Percentiles rank a stretch among this genome's conserved stretches.
Conservation (phyloP, 1,284 basidiomycete genomes). For the Neonothopanus nambi region DNA sequence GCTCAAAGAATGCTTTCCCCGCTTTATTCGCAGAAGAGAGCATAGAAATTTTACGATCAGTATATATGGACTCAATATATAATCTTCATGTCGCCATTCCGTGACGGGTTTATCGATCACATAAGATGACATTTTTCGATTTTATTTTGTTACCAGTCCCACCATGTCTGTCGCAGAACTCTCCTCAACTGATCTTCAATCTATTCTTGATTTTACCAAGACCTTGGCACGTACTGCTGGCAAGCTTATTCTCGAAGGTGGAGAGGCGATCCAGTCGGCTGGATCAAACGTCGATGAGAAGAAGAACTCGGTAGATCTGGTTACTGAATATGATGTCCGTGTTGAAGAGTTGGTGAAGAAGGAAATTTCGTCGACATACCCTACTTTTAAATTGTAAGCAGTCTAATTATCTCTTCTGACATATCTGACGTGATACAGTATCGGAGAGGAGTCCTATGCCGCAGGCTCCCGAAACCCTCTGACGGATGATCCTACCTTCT, state of each 20-base stretch:
- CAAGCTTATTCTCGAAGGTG: constrained; percentile 72
- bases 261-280: constrained; percentile 62
- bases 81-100: not conserved
- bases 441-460: constrained; percentile 89
- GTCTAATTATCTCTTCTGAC: constrained; percentile 8
- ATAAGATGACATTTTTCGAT: not conserved
- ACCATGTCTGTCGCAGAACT: constrained; percentile 32
- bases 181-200: constrained; percentile 51
- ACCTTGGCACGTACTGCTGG: constrained; percentile 72
- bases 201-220: constrained; percentile 74
- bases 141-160: constrained; percentile 6
- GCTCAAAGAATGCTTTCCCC: no score
- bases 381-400: constrained; percentile 80
- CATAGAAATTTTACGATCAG: not conserved
- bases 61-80: no score
- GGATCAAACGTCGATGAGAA: constrained; percentile 73
- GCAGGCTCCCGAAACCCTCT: constrained; percentile 70
- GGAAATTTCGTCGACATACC: constrained; percentile 70
- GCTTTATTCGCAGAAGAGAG: not conserved
- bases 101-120: constrained; percentile 2
- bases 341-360: constrained; percentile 86
- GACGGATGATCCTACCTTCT: constrained; percentile 89
- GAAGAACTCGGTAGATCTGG: constrained; percentile 90
- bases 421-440: constrained; percentile 52
- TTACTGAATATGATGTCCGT: constrained; percentile 95